Conservation (phyloP, 1,284 basidiomycete genomes). For the Ganoderma meredithae region DNA sequence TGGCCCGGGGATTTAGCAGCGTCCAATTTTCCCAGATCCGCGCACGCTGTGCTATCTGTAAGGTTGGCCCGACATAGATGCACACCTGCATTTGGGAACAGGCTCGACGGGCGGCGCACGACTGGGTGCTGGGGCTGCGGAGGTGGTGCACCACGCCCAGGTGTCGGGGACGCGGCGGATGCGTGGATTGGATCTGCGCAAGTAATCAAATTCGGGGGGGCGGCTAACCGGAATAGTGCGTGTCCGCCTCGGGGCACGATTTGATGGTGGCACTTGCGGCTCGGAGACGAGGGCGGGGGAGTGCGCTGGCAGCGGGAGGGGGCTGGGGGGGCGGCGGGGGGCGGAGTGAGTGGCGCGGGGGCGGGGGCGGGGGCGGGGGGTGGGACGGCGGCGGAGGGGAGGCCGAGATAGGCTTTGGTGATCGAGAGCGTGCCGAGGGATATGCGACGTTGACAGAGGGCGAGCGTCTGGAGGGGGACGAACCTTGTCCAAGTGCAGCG, state of each 20-base stretch:
- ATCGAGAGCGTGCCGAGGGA: constrained; percentile 37
- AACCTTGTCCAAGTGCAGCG: constrained; percentile 31
- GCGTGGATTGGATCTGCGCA: constrained; percentile 27
- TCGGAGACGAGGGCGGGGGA: constrained; percentile 11
- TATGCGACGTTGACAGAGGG: constrained; percentile 33
- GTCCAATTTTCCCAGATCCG: constrained; percentile 25
- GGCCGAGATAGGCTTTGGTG: constrained; percentile 37
- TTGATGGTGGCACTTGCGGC: constrained; percentile 20
- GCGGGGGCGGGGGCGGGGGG: constrained; percentile 6
- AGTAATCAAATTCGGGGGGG: constrained; percentile 33
- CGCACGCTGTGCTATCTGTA: constrained; percentile 23
- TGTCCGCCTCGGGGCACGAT: constrained; percentile 19
- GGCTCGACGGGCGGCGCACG: constrained; percentile 8
- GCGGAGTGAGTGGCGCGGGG: neutral
- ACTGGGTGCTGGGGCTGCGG: neutral
- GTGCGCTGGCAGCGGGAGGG: constrained; percentile 18
- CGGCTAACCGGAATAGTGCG: constrained; percentile 25
- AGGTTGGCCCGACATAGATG: constrained; percentile 3
- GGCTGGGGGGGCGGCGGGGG: constrained; percentile 13
- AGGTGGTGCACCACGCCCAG: constrained; percentile 2
- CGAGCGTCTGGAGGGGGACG: constrained; percentile 28
- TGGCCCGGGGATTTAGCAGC: constrained; percentile 17
- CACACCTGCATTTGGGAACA: neutral
- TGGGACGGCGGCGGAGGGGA: constrained; percentile 4
- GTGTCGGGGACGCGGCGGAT: constrained; percentile 19